Base-by-base conservation (phyloP, 805 yeast genomes). In the Debaryomyces castellii region DNA sequence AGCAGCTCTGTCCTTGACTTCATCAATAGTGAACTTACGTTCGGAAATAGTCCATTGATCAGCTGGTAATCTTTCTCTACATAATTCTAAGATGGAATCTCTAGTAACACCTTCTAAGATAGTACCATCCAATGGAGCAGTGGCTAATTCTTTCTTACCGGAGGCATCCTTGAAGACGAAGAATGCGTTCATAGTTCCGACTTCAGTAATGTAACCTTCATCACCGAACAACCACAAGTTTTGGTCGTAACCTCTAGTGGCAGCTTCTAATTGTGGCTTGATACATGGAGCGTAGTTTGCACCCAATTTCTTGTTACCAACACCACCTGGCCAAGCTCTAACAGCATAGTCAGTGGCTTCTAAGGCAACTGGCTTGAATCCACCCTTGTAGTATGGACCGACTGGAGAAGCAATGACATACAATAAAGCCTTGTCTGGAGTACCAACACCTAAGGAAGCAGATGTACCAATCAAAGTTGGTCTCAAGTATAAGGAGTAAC, bases 251-350 rank as follows among this genome's bases (percentile, higher is more conserved):
- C 99, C 99, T 69, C 91, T 82, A 20, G 76, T 61, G 45, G 96
- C 96, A 42, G 98, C 97, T 71, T 88, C 85, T 57, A 80, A 74
- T 73, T 89, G 97, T 25, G 98, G 97, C 63, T 80, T 77, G 60
- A 91, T 82, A 67, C 97, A 88, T 51, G 98, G 97, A 38, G 97
- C 99, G 64, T 92, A 92, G 77, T 92, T 92, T 50, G 96, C 97
- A 69, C 99, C 99, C 60, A 92, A 81, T 72, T 92, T 92, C 69
- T 82, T 85, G 81, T 92, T 87, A 71, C 99, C 99, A 58, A 83
- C 90, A 68, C 98, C 99, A 61, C 96, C 96, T 63, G 98, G 98
- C 98, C 98, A 92, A 24, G 99, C 98, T 75, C 99, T 87, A 27
- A 91, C 91, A 41, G 96, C 96, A 58, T 88, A 83, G 64, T 89